A percentile compares a stretch with the other conserved stretches of the same genome.
These are phyloP conservation scores for Mycena amicta DNA, from an alignment of 768 basidiomycete genomes.

Conservation along the genomic window DNA sequence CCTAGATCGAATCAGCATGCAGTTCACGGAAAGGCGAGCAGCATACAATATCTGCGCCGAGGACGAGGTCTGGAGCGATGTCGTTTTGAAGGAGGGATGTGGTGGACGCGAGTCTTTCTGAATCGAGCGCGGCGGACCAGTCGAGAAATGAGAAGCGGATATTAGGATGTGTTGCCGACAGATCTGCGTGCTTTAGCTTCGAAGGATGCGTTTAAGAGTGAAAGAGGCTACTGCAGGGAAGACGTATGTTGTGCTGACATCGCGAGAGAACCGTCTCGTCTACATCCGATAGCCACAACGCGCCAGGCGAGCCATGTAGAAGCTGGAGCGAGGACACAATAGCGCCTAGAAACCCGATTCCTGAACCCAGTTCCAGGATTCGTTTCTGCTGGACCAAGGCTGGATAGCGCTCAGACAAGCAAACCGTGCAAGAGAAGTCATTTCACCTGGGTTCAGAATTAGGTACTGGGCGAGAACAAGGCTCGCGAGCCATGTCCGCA, in stretches of 20 bases:
- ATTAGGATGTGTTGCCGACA: constrained; percentile 50
- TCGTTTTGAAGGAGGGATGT: constrained; percentile 41
- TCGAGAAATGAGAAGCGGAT: constrained; percentile 55
- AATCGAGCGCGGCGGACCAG: constrained; percentile 63
- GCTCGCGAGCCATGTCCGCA: constrained; percentile 80
- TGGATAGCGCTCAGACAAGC: constrained; percentile 19
- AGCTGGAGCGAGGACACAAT: constrained; percentile 61
- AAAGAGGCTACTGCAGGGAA: constrained; percentile 65
- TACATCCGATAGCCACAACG: constrained; percentile 63
- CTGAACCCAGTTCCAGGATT: constrained; percentile 76
- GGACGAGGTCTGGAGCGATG: constrained; percentile 55
- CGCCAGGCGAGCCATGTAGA: constrained; percentile 8
- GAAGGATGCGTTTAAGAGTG: constrained; percentile 25
- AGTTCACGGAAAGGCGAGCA: neutral
- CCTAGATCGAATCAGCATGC: constrained; percentile 37
- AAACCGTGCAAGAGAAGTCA: constrained; percentile 1
- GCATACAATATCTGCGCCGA: constrained; percentile 66
- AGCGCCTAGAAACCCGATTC: constrained; percentile 74
- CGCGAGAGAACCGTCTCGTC: constrained; percentile 63
- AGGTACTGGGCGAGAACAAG: constrained; percentile 66
- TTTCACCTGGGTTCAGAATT: constrained; percentile 54
- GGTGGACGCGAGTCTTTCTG: constrained; percentile 26
- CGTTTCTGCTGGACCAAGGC: constrained; percentile 47
- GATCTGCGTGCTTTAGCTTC: constrained; percentile 41
- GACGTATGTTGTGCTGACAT: constrained; percentile 59